phyloP scores from a whole-genome alignment of 2,329 filamentous ascomycete species.

The Lachnellula subtilissima region DNA sequence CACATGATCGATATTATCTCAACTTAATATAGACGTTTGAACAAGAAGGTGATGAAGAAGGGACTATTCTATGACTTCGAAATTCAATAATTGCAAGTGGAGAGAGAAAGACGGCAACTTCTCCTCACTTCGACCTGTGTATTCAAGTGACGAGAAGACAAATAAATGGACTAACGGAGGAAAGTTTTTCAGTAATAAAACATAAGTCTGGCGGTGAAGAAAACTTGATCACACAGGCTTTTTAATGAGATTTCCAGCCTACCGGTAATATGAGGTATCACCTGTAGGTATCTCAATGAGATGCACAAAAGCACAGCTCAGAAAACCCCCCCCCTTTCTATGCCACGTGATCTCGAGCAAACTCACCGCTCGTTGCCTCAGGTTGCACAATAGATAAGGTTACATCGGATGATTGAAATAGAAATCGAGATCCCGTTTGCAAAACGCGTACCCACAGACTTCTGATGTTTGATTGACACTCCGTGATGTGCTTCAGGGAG shows the following conservation, averaged over 20 bases:
- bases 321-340: background rate
- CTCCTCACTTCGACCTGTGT: no score
- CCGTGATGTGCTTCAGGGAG: conserved; percentile 16
- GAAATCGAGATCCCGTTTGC: background rate
- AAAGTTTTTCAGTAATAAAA: background rate
- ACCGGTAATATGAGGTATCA: background rate
- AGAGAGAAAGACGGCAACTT: no score
- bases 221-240: background rate
- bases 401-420: conserved; percentile 12
- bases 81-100: no score
- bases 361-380: background rate
- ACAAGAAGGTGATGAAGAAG: no score
- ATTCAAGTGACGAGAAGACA: no score
- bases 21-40: no score
- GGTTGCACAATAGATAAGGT: conserved; percentile 2
- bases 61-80: no score
- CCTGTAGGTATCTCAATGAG: no score
- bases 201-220: background rate
- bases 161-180: background rate
- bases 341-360: background rate
- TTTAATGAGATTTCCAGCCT: background rate
- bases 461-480: conserved; percentile 12
- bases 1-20: no score
- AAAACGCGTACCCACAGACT: conserved; percentile 2
- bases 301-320: background rate